Conservation (phyloP, 495 filamentous ascomycete species). For the Tuber melanosporum region DNA sequence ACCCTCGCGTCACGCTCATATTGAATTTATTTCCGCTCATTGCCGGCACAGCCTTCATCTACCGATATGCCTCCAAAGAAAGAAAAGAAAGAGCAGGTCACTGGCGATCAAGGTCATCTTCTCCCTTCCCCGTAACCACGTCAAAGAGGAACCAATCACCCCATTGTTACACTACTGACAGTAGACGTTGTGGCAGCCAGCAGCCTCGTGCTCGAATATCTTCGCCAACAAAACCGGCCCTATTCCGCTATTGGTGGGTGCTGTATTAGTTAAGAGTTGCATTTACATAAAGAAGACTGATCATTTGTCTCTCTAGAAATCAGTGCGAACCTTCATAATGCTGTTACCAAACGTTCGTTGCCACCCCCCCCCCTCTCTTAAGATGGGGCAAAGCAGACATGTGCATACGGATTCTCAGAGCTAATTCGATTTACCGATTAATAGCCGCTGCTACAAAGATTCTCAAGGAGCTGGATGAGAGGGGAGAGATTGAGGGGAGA, state of each 20-base stretch:
- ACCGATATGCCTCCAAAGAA: slow-evolving; percentile 41
- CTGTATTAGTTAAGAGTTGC: background rate
- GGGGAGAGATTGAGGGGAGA: slow-evolving; percentile 38
- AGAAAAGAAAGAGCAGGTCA: slow-evolving; percentile 40
- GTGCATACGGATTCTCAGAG: background rate
- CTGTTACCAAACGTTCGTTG: slow-evolving; percentile 41
- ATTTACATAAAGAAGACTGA: slow-evolving; percentile 1
- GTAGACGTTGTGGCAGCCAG: slow-evolving; percentile 28
- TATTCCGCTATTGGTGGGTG: slow-evolving; percentile 37
- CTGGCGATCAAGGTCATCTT: slow-evolving; percentile 40
- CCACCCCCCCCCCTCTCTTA: background rate
- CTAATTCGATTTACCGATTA: slow-evolving; percentile 10
- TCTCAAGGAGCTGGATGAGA: slow-evolving; percentile 39
- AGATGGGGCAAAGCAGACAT: background rate
- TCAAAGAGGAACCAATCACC: background rate
- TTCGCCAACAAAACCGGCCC: slow-evolving; percentile 40
- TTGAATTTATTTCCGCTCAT: background rate
- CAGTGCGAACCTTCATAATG: slow-evolving; percentile 41
- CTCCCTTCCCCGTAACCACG: background rate
- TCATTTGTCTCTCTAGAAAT: slow-evolving; percentile 23
- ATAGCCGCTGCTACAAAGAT: slow-evolving; percentile 36
- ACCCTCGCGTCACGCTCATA: background rate
- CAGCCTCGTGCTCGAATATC: slow-evolving; percentile 39
- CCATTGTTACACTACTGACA: slow-evolving; percentile 4
- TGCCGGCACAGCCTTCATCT: background rate